Evolutionary conservation across 495 filamentous ascomycete species (phyloP).

Genomic region (Hypomontagnella monticulosa): DNA sequence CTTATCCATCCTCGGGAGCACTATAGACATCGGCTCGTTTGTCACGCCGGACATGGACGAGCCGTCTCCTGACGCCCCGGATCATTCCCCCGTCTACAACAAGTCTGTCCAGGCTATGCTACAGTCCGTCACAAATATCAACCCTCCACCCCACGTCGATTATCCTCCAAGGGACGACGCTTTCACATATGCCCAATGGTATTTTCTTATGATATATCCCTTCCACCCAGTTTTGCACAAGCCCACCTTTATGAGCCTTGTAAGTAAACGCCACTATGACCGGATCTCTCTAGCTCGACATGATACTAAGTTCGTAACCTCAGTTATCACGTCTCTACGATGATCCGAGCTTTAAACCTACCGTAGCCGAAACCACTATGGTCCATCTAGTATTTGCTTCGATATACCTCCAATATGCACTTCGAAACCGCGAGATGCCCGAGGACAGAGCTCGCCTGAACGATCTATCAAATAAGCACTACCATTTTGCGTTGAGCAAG

Average conservation of each 20-base stretch:
- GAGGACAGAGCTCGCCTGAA: slow-evolving; percentile 64
- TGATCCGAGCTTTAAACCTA: slow-evolving; percentile 66
- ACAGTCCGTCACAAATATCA: slow-evolving; percentile 66
- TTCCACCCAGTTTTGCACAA: slow-evolving; percentile 78
- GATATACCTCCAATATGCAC: slow-evolving; percentile 76
- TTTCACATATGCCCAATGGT: slow-evolving; percentile 72
- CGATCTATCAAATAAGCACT: slow-evolving; percentile 73
- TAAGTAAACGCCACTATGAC: slow-evolving; percentile 50
- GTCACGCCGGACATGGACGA: slow-evolving; percentile 71
- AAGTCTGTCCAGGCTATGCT: slow-evolving; percentile 76
- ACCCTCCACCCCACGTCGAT: slow-evolving; percentile 64
- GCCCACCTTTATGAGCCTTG: slow-evolving; percentile 71
- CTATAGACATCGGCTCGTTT: slow-evolving; percentile 79
- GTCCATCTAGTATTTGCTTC: slow-evolving; percentile 82
- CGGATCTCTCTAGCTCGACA: neutral
- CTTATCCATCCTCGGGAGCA: slow-evolving; percentile 76
- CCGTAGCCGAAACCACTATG: slow-evolving; percentile 71
- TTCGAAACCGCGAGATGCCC: slow-evolving; percentile 66
- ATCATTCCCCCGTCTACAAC: slow-evolving; percentile 61
- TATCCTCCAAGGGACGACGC: slow-evolving; percentile 67
- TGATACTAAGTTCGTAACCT: slow-evolving; percentile 17
- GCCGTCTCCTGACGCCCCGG: slow-evolving; percentile 54
- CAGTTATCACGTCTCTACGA: slow-evolving; percentile 71
- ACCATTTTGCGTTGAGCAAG: slow-evolving; percentile 75
- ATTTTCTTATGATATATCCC: slow-evolving; percentile 75